Base-by-base conservation (phyloP, 2,329 filamentous ascomycete genomes). In the Thielaviopsis euricoi region DNA sequence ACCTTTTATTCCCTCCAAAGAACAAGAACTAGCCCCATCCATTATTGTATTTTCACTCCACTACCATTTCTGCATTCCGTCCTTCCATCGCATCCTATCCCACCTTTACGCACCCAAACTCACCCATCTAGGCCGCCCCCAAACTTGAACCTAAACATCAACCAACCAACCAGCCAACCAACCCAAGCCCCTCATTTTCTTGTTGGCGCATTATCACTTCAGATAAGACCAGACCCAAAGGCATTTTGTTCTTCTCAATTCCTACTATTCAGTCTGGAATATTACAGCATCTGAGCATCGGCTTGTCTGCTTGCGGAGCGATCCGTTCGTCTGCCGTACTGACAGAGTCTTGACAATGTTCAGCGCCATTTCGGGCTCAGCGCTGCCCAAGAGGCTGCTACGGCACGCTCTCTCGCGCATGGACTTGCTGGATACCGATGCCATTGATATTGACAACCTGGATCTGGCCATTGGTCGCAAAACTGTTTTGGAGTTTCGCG, bases 351-450 rank as follows among this genome's bases (percentile, higher is more conserved):
- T 84, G 57, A 83, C 79, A 67, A 82, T 87, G 68, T 79, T 93
- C 66, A 83, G 76, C 70, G 77, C 76, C 59, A 81, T 82, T 65
- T 72, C 75, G 65, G 76, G 71, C 68, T 81, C 89, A 62, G 87
- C 81, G 64, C 88, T 95, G 76, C 87, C 90, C 73, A 95, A 93
- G 78, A 83, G 86, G 69, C 78, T 97, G 65, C 79, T 97, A 63
- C 85, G 88, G 64, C 95, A 93, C 74, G 88, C 85, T 54, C 75
- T 98, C 49, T 85, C 86, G 23, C 83, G 85, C 59, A 77, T 95
- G 60, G 89, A 95, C 64, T 77, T 96, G 58, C 80, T 98, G 60
- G 93, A 97, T 66, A 86, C 88, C 59, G 86, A 94, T 67, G 84
- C 86, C 13, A 74, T 96, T 63, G 87, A 96, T 66, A 78, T 93